A percentile compares a stretch with the other conserved stretches of the same genome.
phyloP scores from a whole-genome alignment of 2,329 filamentous ascomycete genomes.

The Sphaceloma murrayae region DNA sequence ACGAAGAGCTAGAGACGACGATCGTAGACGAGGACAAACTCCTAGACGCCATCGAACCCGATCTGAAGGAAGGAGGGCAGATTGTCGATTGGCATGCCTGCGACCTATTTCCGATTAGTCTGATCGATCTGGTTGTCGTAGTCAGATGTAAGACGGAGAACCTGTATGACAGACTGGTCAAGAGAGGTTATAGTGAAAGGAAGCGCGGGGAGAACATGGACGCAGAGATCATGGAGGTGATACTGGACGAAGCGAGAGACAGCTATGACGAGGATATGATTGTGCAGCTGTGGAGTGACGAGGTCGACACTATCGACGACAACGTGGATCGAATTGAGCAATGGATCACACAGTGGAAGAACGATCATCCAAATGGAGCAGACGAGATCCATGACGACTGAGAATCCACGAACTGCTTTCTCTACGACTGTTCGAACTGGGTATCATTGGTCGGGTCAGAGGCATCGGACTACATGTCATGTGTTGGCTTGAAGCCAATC shows the following conservation, averaged over 20 bases:
- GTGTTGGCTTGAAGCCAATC: conserved; percentile 49
- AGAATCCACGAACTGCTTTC: no score
- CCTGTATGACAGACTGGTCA: conserved; percentile 73
- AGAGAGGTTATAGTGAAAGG: conserved; percentile 68
- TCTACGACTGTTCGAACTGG: no score
- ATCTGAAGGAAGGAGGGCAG: conserved; percentile 67
- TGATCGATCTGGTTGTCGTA: conserved; percentile 93
- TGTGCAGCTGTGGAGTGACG: conserved; percentile 77
- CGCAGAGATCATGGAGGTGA: conserved; percentile 92
- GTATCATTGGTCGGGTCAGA: no score
- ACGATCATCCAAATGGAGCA: conserved; percentile 43
- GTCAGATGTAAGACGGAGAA: conserved; percentile 69
- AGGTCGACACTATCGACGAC: conserved; percentile 71
- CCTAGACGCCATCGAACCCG: conserved; percentile 78
- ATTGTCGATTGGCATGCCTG: conserved; percentile 98
- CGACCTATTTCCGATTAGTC: conserved; percentile 83
- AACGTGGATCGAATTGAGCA: conserved; percentile 76
- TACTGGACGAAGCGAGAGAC: conserved; percentile 81
- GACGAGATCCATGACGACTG: conserved; percentile 24
- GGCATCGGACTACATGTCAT: conserved; percentile 1
- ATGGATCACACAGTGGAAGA: conserved; percentile 79
- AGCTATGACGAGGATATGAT: conserved; percentile 80
- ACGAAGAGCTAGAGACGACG: conserved; percentile 73
- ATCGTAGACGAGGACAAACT: conserved; percentile 97
- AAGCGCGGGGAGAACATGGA: conserved; percentile 96